These are phyloP conservation scores for Coemansia sp. DNA, from an alignment of 192 early-diverging fungal species.

Conservation along the genomic window DNA sequence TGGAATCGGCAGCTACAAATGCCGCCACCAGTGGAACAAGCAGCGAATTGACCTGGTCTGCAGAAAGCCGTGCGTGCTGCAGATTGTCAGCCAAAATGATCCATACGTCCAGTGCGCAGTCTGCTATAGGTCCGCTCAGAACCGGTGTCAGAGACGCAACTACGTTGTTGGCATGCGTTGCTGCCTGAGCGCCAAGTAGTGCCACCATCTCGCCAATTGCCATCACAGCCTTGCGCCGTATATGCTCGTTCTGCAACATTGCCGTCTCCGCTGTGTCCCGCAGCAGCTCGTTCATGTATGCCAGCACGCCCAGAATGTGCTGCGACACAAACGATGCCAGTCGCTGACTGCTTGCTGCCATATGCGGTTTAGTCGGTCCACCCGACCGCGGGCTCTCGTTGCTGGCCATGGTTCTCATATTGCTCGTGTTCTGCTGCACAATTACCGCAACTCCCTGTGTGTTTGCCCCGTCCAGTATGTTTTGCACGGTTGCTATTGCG, in stretches of 20 bases:
- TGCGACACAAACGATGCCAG: constrained; percentile 45
- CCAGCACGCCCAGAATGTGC: constrained; percentile 48
- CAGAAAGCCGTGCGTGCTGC: constrained; percentile 16
- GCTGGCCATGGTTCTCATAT: constrained; percentile 17
- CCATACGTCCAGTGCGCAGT: constrained; percentile 33
- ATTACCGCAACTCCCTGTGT: constrained; percentile 37
- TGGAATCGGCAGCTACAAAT: constrained; percentile 17
- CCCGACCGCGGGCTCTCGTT: constrained; percentile 22
- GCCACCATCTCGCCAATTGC: constrained; percentile 40
- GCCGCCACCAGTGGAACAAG: constrained; percentile 40
- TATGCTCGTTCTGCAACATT: constrained; percentile 2
- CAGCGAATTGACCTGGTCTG: constrained; percentile 46
- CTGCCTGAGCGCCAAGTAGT: constrained; percentile 26
- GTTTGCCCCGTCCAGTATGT: constrained; percentile 24
- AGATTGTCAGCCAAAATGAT: constrained; percentile 34
- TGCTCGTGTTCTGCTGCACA: constrained; percentile 37
- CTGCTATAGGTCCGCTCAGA: constrained; percentile 22
- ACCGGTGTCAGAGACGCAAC: constrained; percentile 44
- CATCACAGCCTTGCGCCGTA: constrained; percentile 25
- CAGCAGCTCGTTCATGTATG: constrained; percentile 52
- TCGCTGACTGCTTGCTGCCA: background rate
- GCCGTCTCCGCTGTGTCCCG: constrained; percentile 17
- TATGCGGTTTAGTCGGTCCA: background rate
- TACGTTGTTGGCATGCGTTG: constrained; percentile 38
- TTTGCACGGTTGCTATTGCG: constrained; percentile 42